These are phyloP conservation scores for Aquilaria yunnanensis DNA, from an alignment of 345 rosid species.

Conservation along the genomic window DNA sequence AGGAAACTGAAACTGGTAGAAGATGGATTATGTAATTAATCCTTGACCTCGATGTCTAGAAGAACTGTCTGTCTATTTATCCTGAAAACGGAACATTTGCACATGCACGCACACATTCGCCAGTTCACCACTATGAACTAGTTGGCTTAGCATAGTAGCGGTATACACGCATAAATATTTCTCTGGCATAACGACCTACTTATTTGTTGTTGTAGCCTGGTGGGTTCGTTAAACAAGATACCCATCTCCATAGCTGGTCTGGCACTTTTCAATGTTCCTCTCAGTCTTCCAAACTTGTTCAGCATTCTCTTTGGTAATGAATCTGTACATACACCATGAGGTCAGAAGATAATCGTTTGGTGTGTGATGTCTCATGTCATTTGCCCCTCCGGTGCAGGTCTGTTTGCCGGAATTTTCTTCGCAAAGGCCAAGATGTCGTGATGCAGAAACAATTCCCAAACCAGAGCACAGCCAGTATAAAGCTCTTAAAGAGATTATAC, in stretches of 20 bases:
- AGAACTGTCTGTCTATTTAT: too few species aligned
- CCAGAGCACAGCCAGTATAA: too few species aligned
- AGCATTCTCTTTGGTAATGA: conserved; percentile 81
- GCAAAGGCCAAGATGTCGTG: conserved; percentile 89
- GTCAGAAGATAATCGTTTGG: neutral
- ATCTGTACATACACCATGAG: neutral
- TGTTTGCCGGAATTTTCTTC: conserved; percentile 76
- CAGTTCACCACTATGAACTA: too few species aligned
- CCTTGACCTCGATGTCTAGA: too few species aligned
- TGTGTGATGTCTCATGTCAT: neutral
- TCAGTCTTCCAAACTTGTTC: conserved; percentile 65
- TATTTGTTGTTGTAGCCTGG: conserved; percentile 42
- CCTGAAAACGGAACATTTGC: too few species aligned
- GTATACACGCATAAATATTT: too few species aligned
- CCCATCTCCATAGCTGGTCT: conserved; percentile 79
- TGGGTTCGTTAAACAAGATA: conserved; percentile 89
- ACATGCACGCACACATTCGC: too few species aligned
- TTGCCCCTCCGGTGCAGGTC: conserved; percentile 37
- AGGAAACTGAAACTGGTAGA: too few species aligned
- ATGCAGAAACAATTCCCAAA: conserved; percentile 2
- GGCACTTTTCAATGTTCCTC: conserved; percentile 69
- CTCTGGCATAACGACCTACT: too few species aligned
- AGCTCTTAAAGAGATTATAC: too few species aligned
- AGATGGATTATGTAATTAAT: too few species aligned
- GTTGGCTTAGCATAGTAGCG: too few species aligned